Conservation (phyloP, 1,284 basidiomycete genomes). For the Ganoderma resinaceum region DNA sequence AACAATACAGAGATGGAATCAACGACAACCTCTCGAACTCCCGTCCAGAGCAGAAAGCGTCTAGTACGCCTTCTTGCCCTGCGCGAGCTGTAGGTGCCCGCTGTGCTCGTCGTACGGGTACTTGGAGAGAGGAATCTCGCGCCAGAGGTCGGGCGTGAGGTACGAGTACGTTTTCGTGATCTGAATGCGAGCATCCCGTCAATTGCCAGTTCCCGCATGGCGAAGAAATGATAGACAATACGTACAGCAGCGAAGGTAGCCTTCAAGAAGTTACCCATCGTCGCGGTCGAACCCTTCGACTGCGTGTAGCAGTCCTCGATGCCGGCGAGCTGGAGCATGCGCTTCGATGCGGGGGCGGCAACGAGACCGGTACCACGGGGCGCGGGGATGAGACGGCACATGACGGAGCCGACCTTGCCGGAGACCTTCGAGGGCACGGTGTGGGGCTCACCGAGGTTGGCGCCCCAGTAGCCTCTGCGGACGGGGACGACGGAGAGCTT, state of each 20-base stretch:
- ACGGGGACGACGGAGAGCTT: constrained; percentile 97
- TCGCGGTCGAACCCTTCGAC: constrained; percentile 97
- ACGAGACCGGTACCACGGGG: constrained; percentile 99
- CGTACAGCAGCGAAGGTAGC: constrained; percentile 95
- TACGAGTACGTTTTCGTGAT: constrained; percentile 98
- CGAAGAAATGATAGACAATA: constrained; percentile 27
- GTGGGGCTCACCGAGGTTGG: constrained; percentile 97
- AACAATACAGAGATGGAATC: constrained; percentile 36
- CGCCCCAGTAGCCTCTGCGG: constrained; percentile 99
- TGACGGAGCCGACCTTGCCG: constrained; percentile 99
- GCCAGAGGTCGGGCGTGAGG: constrained; percentile 98
- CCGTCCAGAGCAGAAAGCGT: constrained; percentile 9
- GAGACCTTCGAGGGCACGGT: constrained; percentile 99
- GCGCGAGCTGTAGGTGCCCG: constrained; percentile 85
- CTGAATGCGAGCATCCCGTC: constrained; percentile 45
- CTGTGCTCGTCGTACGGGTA: constrained; percentile 96
- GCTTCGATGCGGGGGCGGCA: constrained; percentile 97
- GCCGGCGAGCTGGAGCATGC: constrained; percentile 97
- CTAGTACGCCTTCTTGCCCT: constrained; percentile 85
- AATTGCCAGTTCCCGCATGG: not conserved
- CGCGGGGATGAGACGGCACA: constrained; percentile 98
- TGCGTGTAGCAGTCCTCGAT: constrained; percentile 97
- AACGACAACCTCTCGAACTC: constrained; percentile 38
- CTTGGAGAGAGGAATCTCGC: constrained; percentile 89
- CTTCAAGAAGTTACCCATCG: constrained; percentile 99